A percentile compares a stretch with the other conserved stretches of the same genome.
Evolutionary conservation across 1,284 basidiomycete species (phyloP).

Genomic region (Albatrellus sp.): DNA sequence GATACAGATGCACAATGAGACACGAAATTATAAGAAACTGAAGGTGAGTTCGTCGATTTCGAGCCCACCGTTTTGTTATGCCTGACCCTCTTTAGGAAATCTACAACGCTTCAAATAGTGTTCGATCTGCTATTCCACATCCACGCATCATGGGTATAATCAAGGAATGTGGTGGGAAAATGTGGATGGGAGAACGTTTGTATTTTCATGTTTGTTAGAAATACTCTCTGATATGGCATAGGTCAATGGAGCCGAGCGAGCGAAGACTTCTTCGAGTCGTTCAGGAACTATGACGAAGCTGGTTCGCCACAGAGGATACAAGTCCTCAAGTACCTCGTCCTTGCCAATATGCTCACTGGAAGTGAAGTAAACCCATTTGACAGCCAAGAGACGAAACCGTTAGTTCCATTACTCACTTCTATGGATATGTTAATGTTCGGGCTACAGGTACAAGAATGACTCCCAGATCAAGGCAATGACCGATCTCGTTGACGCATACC

Average conservation of each 20-base stretch:
- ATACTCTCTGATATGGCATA: conserved; percentile 18
- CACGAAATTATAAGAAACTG: conserved; percentile 88
- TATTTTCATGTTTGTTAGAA: conserved; percentile 9
- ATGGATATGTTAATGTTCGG: not conserved
- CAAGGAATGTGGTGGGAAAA: conserved; percentile 98
- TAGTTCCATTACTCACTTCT: conserved; percentile 13
- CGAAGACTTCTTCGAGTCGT: conserved; percentile 97
- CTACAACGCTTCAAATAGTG: conserved; percentile 87
- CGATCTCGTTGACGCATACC: conserved; percentile 91
- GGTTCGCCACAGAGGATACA: conserved; percentile 94
- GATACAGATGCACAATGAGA: conserved; percentile 99
- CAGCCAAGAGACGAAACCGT: conserved; percentile 98
- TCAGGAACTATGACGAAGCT: conserved; percentile 97
- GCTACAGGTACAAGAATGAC: conserved; percentile 82
- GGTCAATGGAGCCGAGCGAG: conserved; percentile 95
- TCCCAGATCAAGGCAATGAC: conserved; percentile 98
- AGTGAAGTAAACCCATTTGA: conserved; percentile 99
- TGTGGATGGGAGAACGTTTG: conserved; percentile 99
- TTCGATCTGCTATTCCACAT: conserved; percentile 95
- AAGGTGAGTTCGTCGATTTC: conserved; percentile 42
- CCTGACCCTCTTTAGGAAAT: conserved; percentile 56
- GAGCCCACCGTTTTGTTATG: conserved; percentile 2
- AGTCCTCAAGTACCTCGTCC: conserved; percentile 95
- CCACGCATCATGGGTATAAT: conserved; percentile 98
- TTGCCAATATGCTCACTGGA: conserved; percentile 97